Evolutionary conservation across 305 asterid species (phyloP).

Genomic region (Solanum hybrid): DNA sequence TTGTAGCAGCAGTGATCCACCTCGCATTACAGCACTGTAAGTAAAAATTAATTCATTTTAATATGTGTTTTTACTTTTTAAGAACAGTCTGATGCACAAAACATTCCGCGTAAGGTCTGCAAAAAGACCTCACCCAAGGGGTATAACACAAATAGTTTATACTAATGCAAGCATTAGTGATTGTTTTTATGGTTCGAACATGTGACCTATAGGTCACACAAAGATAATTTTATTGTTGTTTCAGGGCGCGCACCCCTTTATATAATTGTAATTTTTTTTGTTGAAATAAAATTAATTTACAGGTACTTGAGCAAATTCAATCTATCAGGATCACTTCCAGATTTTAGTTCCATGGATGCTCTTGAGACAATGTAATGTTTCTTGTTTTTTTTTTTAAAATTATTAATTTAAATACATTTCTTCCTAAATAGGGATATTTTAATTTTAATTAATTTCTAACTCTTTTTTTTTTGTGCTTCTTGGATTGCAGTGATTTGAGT

Average conservation of each 20-base stretch:
- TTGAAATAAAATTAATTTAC: background rate
- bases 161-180: background rate
- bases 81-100: background rate
- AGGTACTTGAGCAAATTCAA: slow-evolving; percentile 42
- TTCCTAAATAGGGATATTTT: background rate
- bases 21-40: slow-evolving; percentile 65
- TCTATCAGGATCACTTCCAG: slow-evolving; percentile 52
- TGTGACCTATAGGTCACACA: background rate
- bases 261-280: background rate
- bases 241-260: background rate
- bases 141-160: background rate
- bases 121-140: background rate
- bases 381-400: background rate
- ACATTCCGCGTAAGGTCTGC: fast-evolving
- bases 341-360: slow-evolving; percentile 61
- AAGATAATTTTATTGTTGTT: background rate
- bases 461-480: background rate
- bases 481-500: slow-evolving; percentile 39
- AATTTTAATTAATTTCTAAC: background rate
- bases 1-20: slow-evolving; percentile 35
- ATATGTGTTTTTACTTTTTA: background rate
- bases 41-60: background rate
- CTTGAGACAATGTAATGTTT: slow-evolving; percentile 22
- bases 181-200: fast-evolving
- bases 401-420: background rate